Evolutionary conservation across 805 yeast genomes (phyloP), one percentile per base, ranked within the genome.

Genomic region (Sugiyamaella smithiae): DNA sequence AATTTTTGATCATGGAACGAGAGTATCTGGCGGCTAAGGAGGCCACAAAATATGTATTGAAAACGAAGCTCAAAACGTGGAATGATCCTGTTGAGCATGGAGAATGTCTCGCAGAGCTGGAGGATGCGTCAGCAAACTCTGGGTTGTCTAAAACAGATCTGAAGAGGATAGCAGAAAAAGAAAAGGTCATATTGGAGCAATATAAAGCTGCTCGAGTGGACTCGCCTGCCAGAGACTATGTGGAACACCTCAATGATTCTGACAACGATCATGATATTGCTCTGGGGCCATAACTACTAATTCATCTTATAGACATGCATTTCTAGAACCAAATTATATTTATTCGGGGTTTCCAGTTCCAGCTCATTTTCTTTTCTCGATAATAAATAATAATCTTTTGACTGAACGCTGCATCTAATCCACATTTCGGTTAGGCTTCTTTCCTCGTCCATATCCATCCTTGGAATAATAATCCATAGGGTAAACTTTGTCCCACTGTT

Each of bases 381-480:
- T 26, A 8, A 8, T 26, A 26, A 14, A 35, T 17, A 11, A 9
- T 20, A n/a, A n/a, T 19, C 16, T 6, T 19, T 22, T 17, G 16
- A 37, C 38, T 33, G 17, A 22, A n/a, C 20, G 17, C 20, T 33
- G n/a, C n/a, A n/a, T n/a, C 14, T 37, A 37, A 14, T 37, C 41
- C 8, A 37, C 41, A 17, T 22, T 23, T 23, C 54, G 19, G 7
- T 20, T 59, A 1, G 97, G 97, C 7, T 75, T 62, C 56, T 79
- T 73, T 4, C 97, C 97, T 55, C 97, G 75, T 8, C 97, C 97
- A 60, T 89, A 90, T 0, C 99, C 98, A 45, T 88, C 86, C 57
- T 78, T 77, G 5, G 84, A 81, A 62, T 93, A 93, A 64, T 91
- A 93, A 64, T 93, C 98, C 99, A 93, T 93, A 7, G 97, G 97